Percentiles rank a stretch among this genome's conserved stretches.
phyloP scores from a whole-genome alignment of 495 filamentous ascomycete genomes.

The Neurospora hispaniola region DNA sequence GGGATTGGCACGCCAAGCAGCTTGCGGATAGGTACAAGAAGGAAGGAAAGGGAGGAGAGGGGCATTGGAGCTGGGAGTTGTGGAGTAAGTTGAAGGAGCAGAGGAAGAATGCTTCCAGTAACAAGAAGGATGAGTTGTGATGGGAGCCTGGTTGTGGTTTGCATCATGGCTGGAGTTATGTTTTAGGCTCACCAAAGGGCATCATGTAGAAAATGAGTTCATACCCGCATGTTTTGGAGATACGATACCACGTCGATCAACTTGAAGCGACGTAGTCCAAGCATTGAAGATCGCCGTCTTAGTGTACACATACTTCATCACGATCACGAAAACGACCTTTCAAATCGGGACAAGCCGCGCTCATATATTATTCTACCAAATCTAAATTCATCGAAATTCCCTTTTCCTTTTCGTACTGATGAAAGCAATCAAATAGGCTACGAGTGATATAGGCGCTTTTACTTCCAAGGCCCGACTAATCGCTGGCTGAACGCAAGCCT shows the following conservation, averaged over 20 bases:
- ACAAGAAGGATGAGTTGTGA: constrained; percentile 14
- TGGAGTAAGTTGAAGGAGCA: constrained; percentile 13
- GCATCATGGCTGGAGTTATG: background rate
- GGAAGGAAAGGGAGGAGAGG: constrained; percentile 4
- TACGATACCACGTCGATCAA: background rate
- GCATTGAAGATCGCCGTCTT: background rate
- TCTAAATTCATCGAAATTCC: background rate
- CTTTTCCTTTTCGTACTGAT: background rate
- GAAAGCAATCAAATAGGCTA: background rate
- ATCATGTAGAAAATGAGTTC: background rate
- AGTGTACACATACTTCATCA: background rate
- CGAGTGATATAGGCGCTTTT: background rate
- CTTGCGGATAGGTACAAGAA: constrained; percentile 11
- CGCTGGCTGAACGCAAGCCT: background rate
- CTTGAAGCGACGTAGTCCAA: background rate
- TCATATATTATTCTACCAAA: background rate
- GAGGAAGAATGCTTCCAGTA: constrained; percentile 5
- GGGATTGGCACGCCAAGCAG: constrained; percentile 27
- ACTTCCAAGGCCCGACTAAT: background rate
- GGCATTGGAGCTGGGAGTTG: constrained; percentile 26
- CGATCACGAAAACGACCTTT: background rate
- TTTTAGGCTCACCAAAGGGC: background rate
- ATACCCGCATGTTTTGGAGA: background rate
- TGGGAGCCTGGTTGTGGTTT: background rate
- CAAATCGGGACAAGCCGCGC: background rate